Conservation (phyloP, 2,329 filamentous ascomycete species). For the Pseudogymnoascus sp. region DNA sequence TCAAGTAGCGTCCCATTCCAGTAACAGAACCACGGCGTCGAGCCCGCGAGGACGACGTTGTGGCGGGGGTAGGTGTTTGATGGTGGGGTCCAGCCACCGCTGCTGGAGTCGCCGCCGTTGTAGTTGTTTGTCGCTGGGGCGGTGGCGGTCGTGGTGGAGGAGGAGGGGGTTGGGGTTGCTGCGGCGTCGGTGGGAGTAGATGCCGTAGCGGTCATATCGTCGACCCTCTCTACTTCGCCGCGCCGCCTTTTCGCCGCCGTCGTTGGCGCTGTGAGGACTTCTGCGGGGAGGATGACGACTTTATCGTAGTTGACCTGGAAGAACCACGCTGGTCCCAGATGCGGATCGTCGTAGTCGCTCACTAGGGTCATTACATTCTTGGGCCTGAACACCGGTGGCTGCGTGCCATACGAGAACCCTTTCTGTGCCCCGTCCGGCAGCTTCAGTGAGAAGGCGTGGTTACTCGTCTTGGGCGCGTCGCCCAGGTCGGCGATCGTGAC, state of each 20-base stretch:
- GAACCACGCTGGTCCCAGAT: conserved; percentile 53
- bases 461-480: conserved; percentile 22
- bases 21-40: conserved; percentile 60
- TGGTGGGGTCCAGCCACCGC: conserved; percentile 11
- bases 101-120: not conserved
- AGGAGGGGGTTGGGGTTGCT: not conserved
- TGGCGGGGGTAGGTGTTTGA: conserved; percentile 11
- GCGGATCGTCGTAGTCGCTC: conserved; percentile 45
- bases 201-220: not conserved
- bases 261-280: conserved; percentile 16
- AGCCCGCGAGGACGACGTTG: conserved; percentile 40
- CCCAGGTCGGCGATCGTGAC: conserved; percentile 12
- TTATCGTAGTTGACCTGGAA: conserved; percentile 57
- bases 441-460: conserved; percentile 28
- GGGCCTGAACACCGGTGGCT: conserved; percentile 41
- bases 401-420: conserved; percentile 50
- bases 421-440: conserved; percentile 30
- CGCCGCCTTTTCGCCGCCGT: conserved; percentile 13
- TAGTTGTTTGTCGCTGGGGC: not conserved
- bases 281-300: conserved; percentile 42
- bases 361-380: conserved; percentile 44
- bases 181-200: too few species aligned
- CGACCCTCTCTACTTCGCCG: too few species aligned
- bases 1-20: conserved; percentile 62
- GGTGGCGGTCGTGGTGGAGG: too few species aligned